These are phyloP conservation scores for Alternaria postmessia DNA, from an alignment of 2,329 filamentous ascomycete species.

Conservation along the genomic window DNA sequence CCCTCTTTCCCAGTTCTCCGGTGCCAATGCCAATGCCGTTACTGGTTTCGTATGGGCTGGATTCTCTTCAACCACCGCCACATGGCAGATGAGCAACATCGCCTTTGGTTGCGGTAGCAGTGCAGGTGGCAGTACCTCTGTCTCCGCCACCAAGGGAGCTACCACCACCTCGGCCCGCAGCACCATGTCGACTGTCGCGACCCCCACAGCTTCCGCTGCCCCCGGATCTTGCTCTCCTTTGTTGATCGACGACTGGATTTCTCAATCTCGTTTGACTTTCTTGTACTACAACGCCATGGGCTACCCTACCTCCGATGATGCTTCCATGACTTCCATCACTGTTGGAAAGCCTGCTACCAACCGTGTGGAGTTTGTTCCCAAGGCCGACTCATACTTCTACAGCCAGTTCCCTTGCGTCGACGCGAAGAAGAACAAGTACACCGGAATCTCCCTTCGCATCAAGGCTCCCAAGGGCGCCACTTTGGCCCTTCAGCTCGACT, in stretches of 20 bases:
- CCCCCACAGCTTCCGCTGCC: slow-evolving; percentile 25
- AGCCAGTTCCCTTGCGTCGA: slow-evolving; percentile 64
- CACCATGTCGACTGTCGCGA: slow-evolving; percentile 10
- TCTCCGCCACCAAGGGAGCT: neutral
- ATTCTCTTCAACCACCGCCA: slow-evolving; percentile 50
- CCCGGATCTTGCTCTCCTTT: slow-evolving; percentile 54
- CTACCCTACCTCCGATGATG: slow-evolving; percentile 65
- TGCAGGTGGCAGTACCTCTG: slow-evolving; percentile 9
- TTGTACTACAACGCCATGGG: slow-evolving; percentile 67
- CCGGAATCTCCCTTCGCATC: slow-evolving; percentile 65
- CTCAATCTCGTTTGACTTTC: slow-evolving; percentile 69
- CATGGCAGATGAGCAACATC: slow-evolving; percentile 61
- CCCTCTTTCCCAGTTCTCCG: slow-evolving; percentile 59
- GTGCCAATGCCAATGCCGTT: slow-evolving; percentile 61
- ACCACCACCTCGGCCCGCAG: slow-evolving; percentile 3
- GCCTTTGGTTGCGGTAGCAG: slow-evolving; percentile 54
- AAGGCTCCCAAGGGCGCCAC: slow-evolving; percentile 62
- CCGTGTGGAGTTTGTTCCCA: slow-evolving; percentile 62
- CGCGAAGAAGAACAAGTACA: slow-evolving; percentile 59
- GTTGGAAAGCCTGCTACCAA: slow-evolving; percentile 57
- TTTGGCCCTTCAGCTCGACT: slow-evolving; percentile 62
- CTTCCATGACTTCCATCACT: slow-evolving; percentile 64
- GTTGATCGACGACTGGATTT: slow-evolving; percentile 67
- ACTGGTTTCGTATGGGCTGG: slow-evolving; percentile 56
- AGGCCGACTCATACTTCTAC: slow-evolving; percentile 64